These are phyloP conservation scores for Paspalum notatum DNA, from an alignment of 176 grass and related monocot species.

Conservation along the genomic window DNA sequence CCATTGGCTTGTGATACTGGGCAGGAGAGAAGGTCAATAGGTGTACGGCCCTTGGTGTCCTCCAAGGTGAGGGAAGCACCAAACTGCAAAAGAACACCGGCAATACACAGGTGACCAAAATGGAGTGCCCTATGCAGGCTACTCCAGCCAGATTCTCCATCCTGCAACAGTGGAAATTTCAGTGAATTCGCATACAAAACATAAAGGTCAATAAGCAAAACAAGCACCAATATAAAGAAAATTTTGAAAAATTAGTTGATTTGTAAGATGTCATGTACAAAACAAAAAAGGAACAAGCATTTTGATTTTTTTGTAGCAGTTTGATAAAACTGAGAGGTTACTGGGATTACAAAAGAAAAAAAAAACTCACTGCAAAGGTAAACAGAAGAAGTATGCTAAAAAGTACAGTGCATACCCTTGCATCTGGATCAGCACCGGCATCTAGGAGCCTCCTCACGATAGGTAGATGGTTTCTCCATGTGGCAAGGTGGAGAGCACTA, in stretches of 20 bases:
- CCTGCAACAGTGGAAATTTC: slow-evolving; percentile 50
- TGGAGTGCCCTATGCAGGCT: slow-evolving; percentile 95
- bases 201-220: slow-evolving; percentile 11
- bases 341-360: not conserved
- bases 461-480: slow-evolving; percentile 97
- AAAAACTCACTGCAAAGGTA: slow-evolving; percentile 13
- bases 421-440: slow-evolving; percentile 92
- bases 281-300: not conserved
- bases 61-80: slow-evolving; percentile 89
- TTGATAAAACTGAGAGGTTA: slow-evolving; percentile 12
- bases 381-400: slow-evolving; percentile 5
- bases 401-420: slow-evolving; percentile 69
- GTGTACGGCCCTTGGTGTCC: slow-evolving; percentile 85
- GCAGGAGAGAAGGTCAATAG: slow-evolving; percentile 87
- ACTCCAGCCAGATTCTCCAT: slow-evolving; percentile 99
- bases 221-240: not conserved
- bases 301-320: not conserved
- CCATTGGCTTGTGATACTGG: slow-evolving; percentile 76
- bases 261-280: not conserved
- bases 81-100: slow-evolving; percentile 78
- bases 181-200: slow-evolving; percentile 25
- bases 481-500: slow-evolving; percentile 91
- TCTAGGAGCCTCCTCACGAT: slow-evolving; percentile 76
- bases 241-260: not conserved
- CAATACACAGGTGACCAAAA: slow-evolving; percentile 90